Base-by-base conservation (phyloP, 2,329 filamentous ascomycete species). In the Simplicillium sp. region DNA sequence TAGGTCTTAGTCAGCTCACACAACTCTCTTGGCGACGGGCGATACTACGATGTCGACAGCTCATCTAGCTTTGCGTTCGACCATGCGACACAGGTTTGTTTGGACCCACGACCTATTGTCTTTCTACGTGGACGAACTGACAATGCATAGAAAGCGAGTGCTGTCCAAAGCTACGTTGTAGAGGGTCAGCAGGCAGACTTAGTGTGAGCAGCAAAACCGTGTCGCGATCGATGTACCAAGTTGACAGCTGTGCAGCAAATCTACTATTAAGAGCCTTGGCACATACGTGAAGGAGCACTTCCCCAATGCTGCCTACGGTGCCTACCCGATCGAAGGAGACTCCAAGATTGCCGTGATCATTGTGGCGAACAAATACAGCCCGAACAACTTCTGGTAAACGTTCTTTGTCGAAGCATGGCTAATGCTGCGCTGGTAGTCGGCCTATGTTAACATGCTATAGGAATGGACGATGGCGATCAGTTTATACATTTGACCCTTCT, bases 351-450 rank as follows among this genome's bases (percentile, higher is more conserved):
- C 88, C 37, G 71, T 96, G 48, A 65, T 94, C 41, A 79, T 95
- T 38, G 89, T 95, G 37, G 86, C 89, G 42, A 96, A 92, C 71
- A 96, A 96, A 64, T 97, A 97, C 70, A 94, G 86, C 54, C 92
- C 94, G 7, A 87, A 89, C 60, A 98, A 98, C 73, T 98, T 88
- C 73, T 97, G 92, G 88, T 88, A 68, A 34, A 65, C 38, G 18
- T 25, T 20, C 11, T 25, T 18, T 14, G 18, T n/a, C n/a, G 3
- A 8, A 11, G 9, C 17, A n/a, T n/a, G n/a, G n/a, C n/a, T n/a
- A n/a, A n/a, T n/a, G n/a, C n/a, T n/a, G n/a, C n/a, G n/a, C n/a
- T n/a, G n/a, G n/a, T n/a, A n/a, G n/a, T n/a, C n/a, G n/a, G n/a
- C n/a, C n/a, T 14, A 17, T 37, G 17, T 52, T 58, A 39, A 58